Evolutionary conservation across 1,284 basidiomycete genomes (phyloP), one percentile per base, ranked within the genome.

Genomic region (Ganoderma lucidum): DNA sequence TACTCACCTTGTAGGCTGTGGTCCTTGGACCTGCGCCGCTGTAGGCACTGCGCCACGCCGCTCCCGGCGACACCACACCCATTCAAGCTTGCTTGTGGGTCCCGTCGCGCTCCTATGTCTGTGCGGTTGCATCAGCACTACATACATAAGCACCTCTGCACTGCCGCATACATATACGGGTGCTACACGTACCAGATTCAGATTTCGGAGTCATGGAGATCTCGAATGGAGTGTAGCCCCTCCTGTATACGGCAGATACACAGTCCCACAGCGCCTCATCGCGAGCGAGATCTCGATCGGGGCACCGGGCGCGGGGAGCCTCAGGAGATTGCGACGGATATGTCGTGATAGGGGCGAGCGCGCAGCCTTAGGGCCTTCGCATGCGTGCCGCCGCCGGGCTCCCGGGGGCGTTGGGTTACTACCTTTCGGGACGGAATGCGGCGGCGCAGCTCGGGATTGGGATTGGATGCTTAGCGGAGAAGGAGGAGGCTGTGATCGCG

Each of bases 51-150:
- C 12, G 15, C 51, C 28, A 28, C 23, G 4, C 30, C 32, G 12
- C 41, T n/a, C 39, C 37, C 23, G 41, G 8, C 4, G 23, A 23
- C 12, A 12, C 6, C 59, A 39, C 37, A 37, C n/a, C 23, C 23
- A 42, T 59, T 59, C 58, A 61, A 61, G 59, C 44, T 61, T 59
- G 6, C 17, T 39, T 59, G 23, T 59, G 23, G 56, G 56, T 59
- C 56, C 56, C 35, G 56, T 35, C 19, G 35, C 19, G 37, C 56
- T 39, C 56, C 56, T 59, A 10, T 59, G 56, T 8, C 17, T 45
- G 17, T n/a, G 17, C 1, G 4, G 35, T 37, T 39, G 17, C 30
- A 53, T 53, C 48, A 28, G 48, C 10, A 48, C 45, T 23, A 48
- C 23, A 23, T 23, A 23, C 23, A 23, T 23, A 23, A 23, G 23